Base-by-base conservation (phyloP, 106 monocot genomes). In the Amphibolis antarctica region DNA sequence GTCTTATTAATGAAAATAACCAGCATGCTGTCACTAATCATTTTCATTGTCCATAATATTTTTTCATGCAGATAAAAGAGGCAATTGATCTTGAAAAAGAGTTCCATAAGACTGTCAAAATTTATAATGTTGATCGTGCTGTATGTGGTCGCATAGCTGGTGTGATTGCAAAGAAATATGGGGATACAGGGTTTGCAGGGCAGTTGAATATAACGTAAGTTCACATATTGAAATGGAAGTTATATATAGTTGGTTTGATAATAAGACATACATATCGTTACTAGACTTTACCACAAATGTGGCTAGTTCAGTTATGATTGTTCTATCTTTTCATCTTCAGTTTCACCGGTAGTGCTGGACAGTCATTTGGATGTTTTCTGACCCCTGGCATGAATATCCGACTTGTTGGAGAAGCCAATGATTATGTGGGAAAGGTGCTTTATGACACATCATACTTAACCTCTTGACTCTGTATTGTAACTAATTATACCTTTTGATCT, bases 141-240 rank as follows among this genome's bases (percentile, higher is more conserved):
- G 91, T 91, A 53, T 98, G 96, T 83, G 96, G 91, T 12, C 96
- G 96, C 42, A 80, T 98, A 72, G 84, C 96, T 80, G 96, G 96
- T 72, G 96, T 91, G 7, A 78, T 98, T 79, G 90, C 96, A 9
- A 98, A 98, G 80, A 91, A 91, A 47, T 98, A 98, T 78, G 90
- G 96, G 30, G 96, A 98, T 66, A 82, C 82, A 69, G 96, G 96
- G 18, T 98, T 98, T 72, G 90, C 96, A 27, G 96, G 96, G 11
- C 90, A 98, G 75, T 78, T 98, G 46, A 98, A 98, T 61, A 62
- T 98, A 53, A 91, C 74, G 96, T 98, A 79, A 64, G 80, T 60
- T 24, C 10, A 22, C 27, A 51, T 26, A 19, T 28, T 42, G 17
- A 20, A 63, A 1, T 12, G 6, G 25, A 44, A 54, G 43, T 36